phyloP scores from a whole-genome alignment of 495 filamentous ascomycete genomes.

The Hypoxylon intermedium region DNA sequence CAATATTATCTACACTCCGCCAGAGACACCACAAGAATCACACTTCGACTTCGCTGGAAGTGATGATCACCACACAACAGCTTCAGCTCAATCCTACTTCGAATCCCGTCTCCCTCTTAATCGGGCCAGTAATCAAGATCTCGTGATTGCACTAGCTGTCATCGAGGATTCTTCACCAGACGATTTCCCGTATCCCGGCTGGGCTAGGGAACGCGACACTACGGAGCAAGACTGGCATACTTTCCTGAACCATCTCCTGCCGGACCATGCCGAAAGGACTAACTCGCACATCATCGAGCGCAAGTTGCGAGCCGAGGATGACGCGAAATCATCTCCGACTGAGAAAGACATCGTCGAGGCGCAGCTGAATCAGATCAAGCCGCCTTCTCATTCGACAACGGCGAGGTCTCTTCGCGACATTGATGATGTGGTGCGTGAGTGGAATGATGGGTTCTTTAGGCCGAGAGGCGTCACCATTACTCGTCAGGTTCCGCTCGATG shows the following conservation, averaged over 20 bases:
- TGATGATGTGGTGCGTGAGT: conserved; percentile 52
- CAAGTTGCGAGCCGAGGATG: conserved; percentile 45
- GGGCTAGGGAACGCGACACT: conserved; percentile 45
- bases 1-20: conserved; percentile 57
- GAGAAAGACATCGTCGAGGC: conserved; percentile 43
- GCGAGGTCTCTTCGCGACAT: conserved; percentile 23
- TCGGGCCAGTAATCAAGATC: conserved; percentile 6
- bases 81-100: conserved; percentile 50
- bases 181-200: conserved; percentile 45
- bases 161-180: conserved; percentile 31
- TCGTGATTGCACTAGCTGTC: conserved; percentile 39
- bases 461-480: conserved; percentile 45
- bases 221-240: conserved; percentile 57
- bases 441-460: conserved; percentile 60
- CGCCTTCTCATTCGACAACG: conserved; percentile 1
- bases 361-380: conserved; percentile 44
- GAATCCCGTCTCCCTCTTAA: conserved; percentile 44
- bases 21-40: conserved; percentile 48
- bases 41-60: conserved; percentile 40
- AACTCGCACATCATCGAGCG: conserved; percentile 48
- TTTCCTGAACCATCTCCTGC: conserved; percentile 55
- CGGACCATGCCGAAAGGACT: conserved; percentile 38
- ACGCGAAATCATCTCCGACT: conserved; percentile 23
- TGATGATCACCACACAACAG: conserved; percentile 35
- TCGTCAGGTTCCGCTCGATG: background rate